Percentiles rank a stretch among this genome's conserved stretches.
These are phyloP conservation scores for Corylus heterophylla DNA, from an alignment of 306 rosid genomes.

Conservation along the genomic window DNA sequence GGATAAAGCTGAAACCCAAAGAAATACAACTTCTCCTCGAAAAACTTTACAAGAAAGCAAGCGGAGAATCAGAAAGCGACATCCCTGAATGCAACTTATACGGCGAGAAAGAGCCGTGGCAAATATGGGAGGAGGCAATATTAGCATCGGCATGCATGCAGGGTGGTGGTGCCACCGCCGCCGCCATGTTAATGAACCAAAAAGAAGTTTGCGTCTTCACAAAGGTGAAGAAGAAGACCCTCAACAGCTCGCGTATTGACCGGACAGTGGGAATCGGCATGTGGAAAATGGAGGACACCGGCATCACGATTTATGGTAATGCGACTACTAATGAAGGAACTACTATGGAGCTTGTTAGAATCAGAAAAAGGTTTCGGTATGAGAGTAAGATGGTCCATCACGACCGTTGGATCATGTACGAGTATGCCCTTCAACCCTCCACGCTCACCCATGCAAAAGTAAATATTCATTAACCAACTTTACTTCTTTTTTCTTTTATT, in stretches of 20 bases:
- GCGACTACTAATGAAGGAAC: background rate
- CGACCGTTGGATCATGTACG: background rate
- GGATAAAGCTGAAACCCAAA: background rate
- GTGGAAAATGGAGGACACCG: background rate
- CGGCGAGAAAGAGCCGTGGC: background rate
- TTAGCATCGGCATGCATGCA: background rate
- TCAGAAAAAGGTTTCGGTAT: background rate
- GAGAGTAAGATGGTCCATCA: background rate
- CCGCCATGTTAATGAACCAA: background rate
- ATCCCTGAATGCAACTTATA: background rate
- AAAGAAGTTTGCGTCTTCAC: background rate
- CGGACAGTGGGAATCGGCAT: background rate
- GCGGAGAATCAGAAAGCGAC: background rate
- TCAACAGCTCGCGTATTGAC: background rate
- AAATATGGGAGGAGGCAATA: background rate
- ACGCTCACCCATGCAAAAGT: background rate
- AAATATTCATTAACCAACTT: too few relatives aligned
- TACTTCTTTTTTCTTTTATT: too few relatives aligned
- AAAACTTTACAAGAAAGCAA: background rate
- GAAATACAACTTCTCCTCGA: background rate
- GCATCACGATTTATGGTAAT: background rate
- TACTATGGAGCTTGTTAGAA: background rate
- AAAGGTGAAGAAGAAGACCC: background rate
- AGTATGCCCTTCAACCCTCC: background rate
- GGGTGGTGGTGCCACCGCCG: too few relatives aligned